Conservation (phyloP, 75 land plant species). For the Ceratopteris richardii region DNA sequence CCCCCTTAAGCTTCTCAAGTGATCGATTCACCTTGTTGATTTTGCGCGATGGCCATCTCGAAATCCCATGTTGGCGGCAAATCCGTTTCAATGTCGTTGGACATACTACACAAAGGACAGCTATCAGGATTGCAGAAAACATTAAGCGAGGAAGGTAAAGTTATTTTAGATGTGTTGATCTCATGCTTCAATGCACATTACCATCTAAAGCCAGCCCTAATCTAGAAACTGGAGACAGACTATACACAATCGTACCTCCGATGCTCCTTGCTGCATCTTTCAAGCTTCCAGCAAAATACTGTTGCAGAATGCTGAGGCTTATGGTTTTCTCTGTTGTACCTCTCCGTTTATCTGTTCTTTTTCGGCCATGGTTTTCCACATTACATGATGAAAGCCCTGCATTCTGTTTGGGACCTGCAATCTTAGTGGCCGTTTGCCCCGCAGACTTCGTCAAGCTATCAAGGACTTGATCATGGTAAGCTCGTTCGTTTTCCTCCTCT, state of each 20-base stretch:
- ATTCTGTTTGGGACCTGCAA: no score
- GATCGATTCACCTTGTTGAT: slow-evolving; percentile 94
- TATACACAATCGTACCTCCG: slow-evolving; percentile 39
- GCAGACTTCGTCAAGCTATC: no score
- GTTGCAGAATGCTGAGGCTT: slow-evolving; percentile 67
- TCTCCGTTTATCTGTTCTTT: slow-evolving; percentile 38
- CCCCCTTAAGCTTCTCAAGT: slow-evolving; percentile 60
- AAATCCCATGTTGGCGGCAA: slow-evolving; percentile 82
- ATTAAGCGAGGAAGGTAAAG: no score
- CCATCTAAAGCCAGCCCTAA: no score
- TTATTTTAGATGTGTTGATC: no score
- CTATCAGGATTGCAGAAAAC: background rate
- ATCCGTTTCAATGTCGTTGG: slow-evolving; percentile 93
- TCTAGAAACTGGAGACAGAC: background rate
- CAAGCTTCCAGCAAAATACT: slow-evolving; percentile 81
- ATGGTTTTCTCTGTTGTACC: slow-evolving; percentile 59
- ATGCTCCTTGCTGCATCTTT: slow-evolving; percentile 87
- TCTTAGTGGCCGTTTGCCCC: no score
- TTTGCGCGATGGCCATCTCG: slow-evolving; percentile 90
- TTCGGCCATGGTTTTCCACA: background rate
- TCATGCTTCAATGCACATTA: no score
- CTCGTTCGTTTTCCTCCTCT: no score
- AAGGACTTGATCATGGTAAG: no score
- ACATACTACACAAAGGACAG: slow-evolving; percentile 47
- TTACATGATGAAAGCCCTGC: no score